Percentiles rank a stretch among this genome's conserved stretches.
Conservation (phyloP, 768 basidiomycete species). For the Hericium coralloides region DNA sequence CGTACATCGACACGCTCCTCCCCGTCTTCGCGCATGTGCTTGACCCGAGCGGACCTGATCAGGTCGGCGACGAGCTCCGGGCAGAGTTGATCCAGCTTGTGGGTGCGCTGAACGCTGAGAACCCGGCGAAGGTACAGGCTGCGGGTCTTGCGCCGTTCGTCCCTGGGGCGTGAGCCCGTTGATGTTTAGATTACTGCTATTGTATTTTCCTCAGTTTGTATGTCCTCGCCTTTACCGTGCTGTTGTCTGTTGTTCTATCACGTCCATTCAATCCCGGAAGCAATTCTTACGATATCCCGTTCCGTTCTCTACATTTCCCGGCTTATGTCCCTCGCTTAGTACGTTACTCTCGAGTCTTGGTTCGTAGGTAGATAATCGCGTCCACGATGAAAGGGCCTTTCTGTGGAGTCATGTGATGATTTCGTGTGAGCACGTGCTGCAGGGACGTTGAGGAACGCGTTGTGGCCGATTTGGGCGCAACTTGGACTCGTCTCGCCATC, state of each 20-base stretch:
- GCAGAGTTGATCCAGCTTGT: slow-evolving; percentile 70
- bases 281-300: neutral
- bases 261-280: neutral
- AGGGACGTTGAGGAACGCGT: neutral
- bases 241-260: neutral
- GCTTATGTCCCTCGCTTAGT: neutral
- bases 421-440: neutral
- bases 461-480: neutral
- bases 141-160: slow-evolving; percentile 59
- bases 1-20: slow-evolving; percentile 73
- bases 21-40: slow-evolving; percentile 75
- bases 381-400: too few species aligned
- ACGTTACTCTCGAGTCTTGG: neutral
- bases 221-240: neutral
- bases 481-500: neutral
- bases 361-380: neutral
- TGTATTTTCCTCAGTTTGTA: neutral
- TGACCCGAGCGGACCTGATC: slow-evolving; percentile 63
- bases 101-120: slow-evolving; percentile 59
- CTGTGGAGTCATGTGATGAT: neutral
- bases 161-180: slow-evolving; percentile 26
- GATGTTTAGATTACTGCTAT: neutral
- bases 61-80: slow-evolving; percentile 73
- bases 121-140: slow-evolving; percentile 72
- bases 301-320: neutral